Evolutionary conservation across 2,329 filamentous ascomycete genomes (phyloP), one percentile per base, ranked within the genome.

Genomic region (Penicillium sp.): DNA sequence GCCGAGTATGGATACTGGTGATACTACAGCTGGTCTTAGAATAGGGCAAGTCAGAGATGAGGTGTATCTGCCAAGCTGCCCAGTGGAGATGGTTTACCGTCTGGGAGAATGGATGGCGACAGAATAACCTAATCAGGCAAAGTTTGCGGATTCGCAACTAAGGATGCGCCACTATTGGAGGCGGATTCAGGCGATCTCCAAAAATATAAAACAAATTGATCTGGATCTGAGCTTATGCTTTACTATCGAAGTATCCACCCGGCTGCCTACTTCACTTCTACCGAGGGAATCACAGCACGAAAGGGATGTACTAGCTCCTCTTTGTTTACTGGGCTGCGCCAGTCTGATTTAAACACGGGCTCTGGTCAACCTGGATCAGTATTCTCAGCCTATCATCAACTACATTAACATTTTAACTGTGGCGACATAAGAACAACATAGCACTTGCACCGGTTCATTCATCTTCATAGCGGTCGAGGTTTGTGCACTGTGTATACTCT

Each of bases 261-360:
- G 56, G 41, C 22, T 48, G 30, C 22, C 40, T 50, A 48, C 49
- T 52, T 49, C 22, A 52, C 49, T 25, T 25, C 7, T 25, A 6
- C 52, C 31, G 53, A 57, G 50, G 54, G 46, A 46, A 53, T 19
- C n/a, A n/a, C n/a, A n/a, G n/a, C n/a, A 28, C 12, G 13, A 35
- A 28, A 29, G 29, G 10, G 36, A 30, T 9, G 7, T 30, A 18
- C 14, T 7, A 28, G 37, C 25, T 35, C 39, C 28, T 44, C 28
- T 40, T 33, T 16, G 13, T n/a, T 40, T 16, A 30, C 44, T 41
- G 42, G 43, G 47, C 38, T 47, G 34, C 38, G 4, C 11, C 35
- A 14, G 47, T 46, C 41, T 37, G 50, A 56, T 56, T 47, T 34
- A 36, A 49, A 50, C 29, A 40, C 49, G 50, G 41, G 38, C 42